These are phyloP conservation scores for Daldinia loculata DNA, from an alignment of 495 filamentous ascomycete genomes.

Conservation along the genomic window DNA sequence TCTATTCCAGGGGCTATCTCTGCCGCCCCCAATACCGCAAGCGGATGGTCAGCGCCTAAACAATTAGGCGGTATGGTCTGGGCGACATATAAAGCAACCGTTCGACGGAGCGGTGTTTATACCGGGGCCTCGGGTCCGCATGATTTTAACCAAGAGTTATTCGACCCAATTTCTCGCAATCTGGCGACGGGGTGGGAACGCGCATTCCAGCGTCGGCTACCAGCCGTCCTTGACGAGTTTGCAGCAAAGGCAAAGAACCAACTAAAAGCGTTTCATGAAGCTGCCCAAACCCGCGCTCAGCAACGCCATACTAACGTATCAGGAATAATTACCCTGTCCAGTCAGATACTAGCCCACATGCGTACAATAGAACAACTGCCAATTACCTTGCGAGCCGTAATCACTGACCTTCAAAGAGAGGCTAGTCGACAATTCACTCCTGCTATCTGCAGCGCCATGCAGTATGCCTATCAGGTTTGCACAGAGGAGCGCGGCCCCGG, in stretches of 20 bases:
- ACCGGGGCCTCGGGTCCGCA: slow-evolving; percentile 46
- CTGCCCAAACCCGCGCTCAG: slow-evolving; percentile 41
- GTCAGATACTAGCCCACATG: slow-evolving; percentile 57
- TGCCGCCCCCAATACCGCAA: slow-evolving; percentile 52
- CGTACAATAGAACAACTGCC: slow-evolving; percentile 50
- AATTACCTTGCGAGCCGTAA: slow-evolving; percentile 40
- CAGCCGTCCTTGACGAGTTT: slow-evolving; percentile 36
- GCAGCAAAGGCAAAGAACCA: not conserved
- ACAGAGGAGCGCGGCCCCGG: slow-evolving; percentile 59
- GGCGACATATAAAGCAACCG: slow-evolving; percentile 70
- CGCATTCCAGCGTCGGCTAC: slow-evolving; percentile 55
- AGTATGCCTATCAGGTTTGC: slow-evolving; percentile 58
- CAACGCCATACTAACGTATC: slow-evolving; percentile 34
- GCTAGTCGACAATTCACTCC: slow-evolving; percentile 66
- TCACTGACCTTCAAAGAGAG: slow-evolving; percentile 61
- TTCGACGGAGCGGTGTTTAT: slow-evolving; percentile 55
- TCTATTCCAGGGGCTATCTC: slow-evolving; percentile 50
- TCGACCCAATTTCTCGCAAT: slow-evolving; percentile 62
- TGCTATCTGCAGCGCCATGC: slow-evolving; percentile 59
- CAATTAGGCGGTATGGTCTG: slow-evolving; percentile 60
- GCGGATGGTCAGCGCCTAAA: slow-evolving; percentile 60
- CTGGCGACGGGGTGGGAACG: slow-evolving; percentile 66
- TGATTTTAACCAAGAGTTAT: slow-evolving; percentile 62
- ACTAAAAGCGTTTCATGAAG: slow-evolving; percentile 52
- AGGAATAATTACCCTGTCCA: slow-evolving; percentile 41